Base-by-base conservation (phyloP, 192 early-diverging fungal species). In the Phlyctochytrium arcticum region DNA sequence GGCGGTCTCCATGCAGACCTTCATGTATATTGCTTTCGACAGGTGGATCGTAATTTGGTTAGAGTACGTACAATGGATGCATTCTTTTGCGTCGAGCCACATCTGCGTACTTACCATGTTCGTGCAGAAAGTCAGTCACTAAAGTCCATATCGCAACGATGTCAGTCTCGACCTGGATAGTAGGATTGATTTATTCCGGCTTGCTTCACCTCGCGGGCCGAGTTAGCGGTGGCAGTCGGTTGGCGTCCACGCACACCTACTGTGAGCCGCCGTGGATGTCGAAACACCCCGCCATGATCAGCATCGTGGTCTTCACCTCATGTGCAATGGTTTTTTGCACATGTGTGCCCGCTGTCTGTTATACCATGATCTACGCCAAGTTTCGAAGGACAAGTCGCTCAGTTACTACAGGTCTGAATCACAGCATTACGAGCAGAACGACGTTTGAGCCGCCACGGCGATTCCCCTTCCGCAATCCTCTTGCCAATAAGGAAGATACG, bases 21-120 rank as follows among this genome's bases (percentile, higher is more conserved):
- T 53, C n/a, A 53, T 53, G 50, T 53, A 27, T 17, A 53, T 53
- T 10, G 19, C 50, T 30, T 17, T 53, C 23, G 50, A 53, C 50
- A 53, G 50, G 9, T 53, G 30, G 19, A 17, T 53, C 4, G 19
- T 27, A 21, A 53, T 53, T 17, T 19, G 19, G 4, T 30, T 19
- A 17, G 50, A 53, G 50, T 53, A 53, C 17, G 50, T 53, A 30
- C 15, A n/a, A n/a, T n/a, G n/a, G n/a, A n/a, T n/a, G n/a, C n/a
- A n/a, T n/a, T n/a, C n/a, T n/a, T n/a, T n/a, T n/a, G n/a, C n/a
- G n/a, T n/a, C n/a, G n/a, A n/a, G n/a, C n/a, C n/a, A n/a, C n/a
- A n/a, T n/a, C n/a, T n/a, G n/a, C n/a, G n/a, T n/a, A n/a, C n/a
- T 44, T 21, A 44, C 21, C 15, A 12, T 44, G 0, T 44, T 0